A percentile compares a stretch with the other conserved stretches of the same genome.
phyloP scores from a whole-genome alignment of 169 alveolate species.

The Plasmodium inui region DNA sequence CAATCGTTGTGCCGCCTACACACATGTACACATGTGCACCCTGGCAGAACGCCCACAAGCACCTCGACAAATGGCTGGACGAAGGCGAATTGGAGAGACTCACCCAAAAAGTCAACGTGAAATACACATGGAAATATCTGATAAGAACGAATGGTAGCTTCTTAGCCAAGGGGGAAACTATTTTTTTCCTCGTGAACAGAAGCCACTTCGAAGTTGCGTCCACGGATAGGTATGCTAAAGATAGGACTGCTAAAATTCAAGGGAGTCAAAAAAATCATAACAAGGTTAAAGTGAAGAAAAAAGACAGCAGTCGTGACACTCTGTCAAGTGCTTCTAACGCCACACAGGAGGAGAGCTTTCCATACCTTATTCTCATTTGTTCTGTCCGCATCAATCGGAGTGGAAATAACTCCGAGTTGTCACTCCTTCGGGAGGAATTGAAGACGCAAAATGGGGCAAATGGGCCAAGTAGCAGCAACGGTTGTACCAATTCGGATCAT shows the following conservation, averaged over 20 bases:
- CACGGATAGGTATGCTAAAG: slow-evolving; percentile 12
- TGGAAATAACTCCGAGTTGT: not conserved
- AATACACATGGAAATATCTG: slow-evolving; percentile 32
- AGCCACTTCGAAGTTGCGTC: slow-evolving; percentile 14
- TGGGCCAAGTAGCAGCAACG: not conserved
- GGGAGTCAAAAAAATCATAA: not conserved
- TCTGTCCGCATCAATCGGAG: slow-evolving; percentile 16
- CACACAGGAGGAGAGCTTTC: not conserved
- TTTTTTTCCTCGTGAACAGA: slow-evolving; percentile 1
- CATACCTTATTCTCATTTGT: slow-evolving; percentile 37
- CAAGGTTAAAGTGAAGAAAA: not conserved
- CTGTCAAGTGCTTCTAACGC: not conserved
- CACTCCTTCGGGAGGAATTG: not conserved
- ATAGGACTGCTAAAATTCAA: not conserved
- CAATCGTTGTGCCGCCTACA: not conserved
- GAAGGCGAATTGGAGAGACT: slow-evolving; percentile 54
- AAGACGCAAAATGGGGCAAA: not conserved
- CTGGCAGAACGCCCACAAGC: slow-evolving; percentile 11
- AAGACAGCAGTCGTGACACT: not conserved
- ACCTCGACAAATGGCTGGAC: slow-evolving; percentile 24
- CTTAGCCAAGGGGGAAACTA: not conserved
- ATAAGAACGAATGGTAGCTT: slow-evolving; percentile 18
- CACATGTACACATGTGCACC: not conserved
- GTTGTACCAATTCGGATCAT: not conserved
- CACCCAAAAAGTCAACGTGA: slow-evolving; percentile 7